These are phyloP conservation scores for Hymenoscyphus repandus DNA, from an alignment of 2,329 filamentous ascomycete species.

Conservation along the genomic window DNA sequence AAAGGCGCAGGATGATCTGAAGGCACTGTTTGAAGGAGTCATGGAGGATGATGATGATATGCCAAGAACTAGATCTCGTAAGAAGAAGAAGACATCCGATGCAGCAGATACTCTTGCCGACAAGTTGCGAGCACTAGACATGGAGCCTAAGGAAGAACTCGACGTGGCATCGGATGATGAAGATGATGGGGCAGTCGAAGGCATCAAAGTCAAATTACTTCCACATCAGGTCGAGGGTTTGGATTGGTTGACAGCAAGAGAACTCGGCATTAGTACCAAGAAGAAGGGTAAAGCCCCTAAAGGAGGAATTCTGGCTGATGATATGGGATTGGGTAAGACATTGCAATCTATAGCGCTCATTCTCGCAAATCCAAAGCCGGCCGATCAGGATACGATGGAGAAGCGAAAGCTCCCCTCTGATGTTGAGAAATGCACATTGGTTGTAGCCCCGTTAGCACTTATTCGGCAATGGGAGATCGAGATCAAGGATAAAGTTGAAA, in stretches of 20 bases:
- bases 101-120: conserved; percentile 26
- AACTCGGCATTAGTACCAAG: conserved; percentile 73
- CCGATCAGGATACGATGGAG: conserved; percentile 48
- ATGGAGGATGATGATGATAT: conserved; percentile 62
- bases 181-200: conserved; percentile 64
- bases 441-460: conserved; percentile 86
- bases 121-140: conserved; percentile 37
- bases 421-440: conserved; percentile 75
- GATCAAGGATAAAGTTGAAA: conserved; percentile 74
- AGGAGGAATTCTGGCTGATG: conserved; percentile 91
- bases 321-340: conserved; percentile 97
- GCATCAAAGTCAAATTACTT: conserved; percentile 79
- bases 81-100: conserved; percentile 33
- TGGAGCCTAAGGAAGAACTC: conserved; percentile 34
- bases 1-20: conserved; percentile 71
- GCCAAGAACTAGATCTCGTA: conserved; percentile 34
- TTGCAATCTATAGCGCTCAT: conserved; percentile 89
- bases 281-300: conserved; percentile 76
- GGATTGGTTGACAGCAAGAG: conserved; percentile 90
- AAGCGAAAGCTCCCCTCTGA: conserved; percentile 65
- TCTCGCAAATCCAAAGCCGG: conserved; percentile 72
- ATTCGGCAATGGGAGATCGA: conserved; percentile 98
- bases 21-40: conserved; percentile 74
- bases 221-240: conserved; percentile 94
- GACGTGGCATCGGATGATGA: conserved; percentile 41